Percentiles rank a stretch among this genome's conserved stretches.
These are phyloP conservation scores for Bipolaris oryzae DNA, from an alignment of 2,329 filamentous ascomycete species.

Conservation along the genomic window DNA sequence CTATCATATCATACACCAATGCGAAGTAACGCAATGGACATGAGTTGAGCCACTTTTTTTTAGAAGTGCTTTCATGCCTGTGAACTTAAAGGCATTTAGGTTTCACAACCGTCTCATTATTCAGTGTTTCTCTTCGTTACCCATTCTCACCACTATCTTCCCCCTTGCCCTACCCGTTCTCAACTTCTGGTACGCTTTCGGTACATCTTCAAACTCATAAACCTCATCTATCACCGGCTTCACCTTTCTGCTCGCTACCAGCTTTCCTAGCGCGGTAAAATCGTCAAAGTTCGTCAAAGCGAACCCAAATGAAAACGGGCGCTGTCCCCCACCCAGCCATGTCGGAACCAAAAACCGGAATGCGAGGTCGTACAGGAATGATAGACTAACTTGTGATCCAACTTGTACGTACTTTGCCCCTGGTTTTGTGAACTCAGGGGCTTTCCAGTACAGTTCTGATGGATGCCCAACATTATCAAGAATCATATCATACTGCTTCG, in stretches of 20 bases:
- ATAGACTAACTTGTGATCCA: conserved; percentile 24
- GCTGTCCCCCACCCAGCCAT: conserved; percentile 57
- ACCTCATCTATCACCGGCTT: conserved; percentile 61
- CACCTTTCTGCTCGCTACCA: conserved; percentile 63
- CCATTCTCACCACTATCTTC: conserved; percentile 58
- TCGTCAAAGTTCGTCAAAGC: conserved; percentile 21
- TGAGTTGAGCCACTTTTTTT: background rate
- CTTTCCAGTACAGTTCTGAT: conserved; percentile 27
- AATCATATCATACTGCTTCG: conserved; percentile 57
- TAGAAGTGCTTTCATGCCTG: too few species aligned
- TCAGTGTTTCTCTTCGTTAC: background rate
- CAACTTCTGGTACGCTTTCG: conserved; percentile 62
- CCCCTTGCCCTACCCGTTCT: conserved; percentile 61
- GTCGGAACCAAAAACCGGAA: conserved; percentile 32
- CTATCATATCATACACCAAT: too few species aligned
- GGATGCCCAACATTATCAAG: conserved; percentile 62
- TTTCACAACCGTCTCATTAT: too few species aligned
- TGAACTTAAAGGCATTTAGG: too few species aligned
- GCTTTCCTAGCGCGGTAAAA: conserved; percentile 54
- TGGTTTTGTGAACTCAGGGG: conserved; percentile 21
- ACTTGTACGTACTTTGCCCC: conserved; percentile 29
- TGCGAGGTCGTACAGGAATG: conserved; percentile 22
- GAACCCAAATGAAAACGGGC: conserved; percentile 48
- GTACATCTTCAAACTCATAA: conserved; percentile 60
- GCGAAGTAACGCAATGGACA: too few species aligned